Base-by-base conservation (phyloP, 2,329 filamentous ascomycete species). In the Ceratocystis cacaofunesta region DNA sequence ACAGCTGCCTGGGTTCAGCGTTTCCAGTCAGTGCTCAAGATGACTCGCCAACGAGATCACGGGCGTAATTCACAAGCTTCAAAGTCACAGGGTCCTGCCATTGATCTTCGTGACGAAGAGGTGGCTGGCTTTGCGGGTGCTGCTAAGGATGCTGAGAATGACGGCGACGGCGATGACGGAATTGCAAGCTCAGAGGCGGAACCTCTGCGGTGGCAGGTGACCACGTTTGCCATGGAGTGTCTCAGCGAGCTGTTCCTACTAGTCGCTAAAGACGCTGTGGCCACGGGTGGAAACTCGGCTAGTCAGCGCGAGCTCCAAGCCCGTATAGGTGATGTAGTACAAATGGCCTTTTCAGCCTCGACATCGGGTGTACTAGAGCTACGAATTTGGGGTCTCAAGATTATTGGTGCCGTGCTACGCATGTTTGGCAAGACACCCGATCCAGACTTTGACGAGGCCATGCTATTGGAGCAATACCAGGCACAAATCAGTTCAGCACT, bases 401-500 rank as follows among this genome's bases (percentile, higher is more conserved):
- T 99, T 65, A 91, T 99, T 65, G 92, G 95, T 68, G 89, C 92
- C 66, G 85, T 97, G 8, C 79, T 99, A 62, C 95, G 92, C 78
- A 90, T 96, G 80, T 99, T 99, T 76, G 94, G 94, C 64, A 92
- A 91, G 72, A 91, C 89, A 1, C 89, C 92, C 1, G 94, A 99
- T 75, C 95, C 94, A 0, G 94, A 99, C 73, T 99, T 99, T 72
- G 85, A 92, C n/a, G 94, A 99, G 75, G 94, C 89, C 0, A 95
- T 95, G 76, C 80, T 99, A 17, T 81, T 99, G 3, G 95, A 99
- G 74, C 94, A 99, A 75, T 99, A 99, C 72, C 95, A 99, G 75
- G 94, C 94, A 4, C 94, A 99, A 73, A 99, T 99, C 72, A 92
- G 92, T 71, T 97, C 94, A 19, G 94, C 94, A 0, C 80, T 99